phyloP scores from a whole-genome alignment of 352 stramenopile genomes.

The Globisporangium irregulare region DNA sequence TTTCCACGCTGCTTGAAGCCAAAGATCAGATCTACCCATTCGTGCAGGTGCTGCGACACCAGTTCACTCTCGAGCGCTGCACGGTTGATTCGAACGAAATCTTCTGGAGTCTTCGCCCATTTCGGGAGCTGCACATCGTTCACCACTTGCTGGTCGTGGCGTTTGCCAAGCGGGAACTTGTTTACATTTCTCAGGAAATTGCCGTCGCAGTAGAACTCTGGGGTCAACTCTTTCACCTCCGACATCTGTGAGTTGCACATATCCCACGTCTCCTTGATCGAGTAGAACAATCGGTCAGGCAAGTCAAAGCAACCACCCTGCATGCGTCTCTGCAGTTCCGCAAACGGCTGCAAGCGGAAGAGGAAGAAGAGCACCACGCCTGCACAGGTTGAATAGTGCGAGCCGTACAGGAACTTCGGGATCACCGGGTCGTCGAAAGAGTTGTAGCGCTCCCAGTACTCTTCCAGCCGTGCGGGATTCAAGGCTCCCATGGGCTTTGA shows the following conservation, averaged over 20 bases:
- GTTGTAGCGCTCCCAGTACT: slow-evolving; percentile 96
- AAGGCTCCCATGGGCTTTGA: slow-evolving; percentile 98
- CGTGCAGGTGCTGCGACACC: slow-evolving; percentile 96
- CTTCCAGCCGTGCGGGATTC: slow-evolving; percentile 89
- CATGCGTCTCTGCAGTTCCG: slow-evolving; percentile 94
- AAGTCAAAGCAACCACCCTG: slow-evolving; percentile 98
- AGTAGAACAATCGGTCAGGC: slow-evolving; percentile 97
- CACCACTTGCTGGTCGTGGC: slow-evolving; percentile 73
- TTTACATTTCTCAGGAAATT: slow-evolving; percentile 97
- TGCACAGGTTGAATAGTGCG: slow-evolving; percentile 96
- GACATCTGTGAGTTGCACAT: slow-evolving; percentile 97
- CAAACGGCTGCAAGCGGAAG: slow-evolving; percentile 97
- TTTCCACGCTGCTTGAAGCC: slow-evolving; percentile 97
- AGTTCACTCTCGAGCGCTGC: slow-evolving; percentile 97
- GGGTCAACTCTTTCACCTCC: slow-evolving; percentile 99
- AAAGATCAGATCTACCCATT: slow-evolving; percentile 99
- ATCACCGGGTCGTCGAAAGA: slow-evolving; percentile 89
- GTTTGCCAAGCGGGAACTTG: slow-evolving; percentile 93
- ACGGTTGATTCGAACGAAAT: slow-evolving; percentile 96
- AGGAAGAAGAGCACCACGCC: slow-evolving; percentile 99
- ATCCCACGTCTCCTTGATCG: slow-evolving; percentile 94
- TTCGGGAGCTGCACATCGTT: slow-evolving; percentile 95
- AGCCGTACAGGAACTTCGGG: slow-evolving; percentile 87
- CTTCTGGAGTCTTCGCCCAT: slow-evolving; percentile 94
- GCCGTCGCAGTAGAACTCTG: slow-evolving; percentile 96